phyloP scores from a whole-genome alignment of 768 basidiomycete species.

The Kockovaella imperatae region DNA sequence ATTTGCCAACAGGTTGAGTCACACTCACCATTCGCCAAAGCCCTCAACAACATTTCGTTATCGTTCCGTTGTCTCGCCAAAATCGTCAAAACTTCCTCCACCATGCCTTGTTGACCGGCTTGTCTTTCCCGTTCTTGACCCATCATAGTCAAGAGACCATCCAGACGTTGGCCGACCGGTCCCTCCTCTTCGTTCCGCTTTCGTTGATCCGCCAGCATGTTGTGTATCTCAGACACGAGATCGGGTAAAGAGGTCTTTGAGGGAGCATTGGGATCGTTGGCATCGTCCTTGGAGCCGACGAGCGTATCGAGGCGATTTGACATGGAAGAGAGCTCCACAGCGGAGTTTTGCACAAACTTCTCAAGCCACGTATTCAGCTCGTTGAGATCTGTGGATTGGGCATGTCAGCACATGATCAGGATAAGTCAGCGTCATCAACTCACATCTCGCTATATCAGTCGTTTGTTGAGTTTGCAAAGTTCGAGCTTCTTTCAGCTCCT shows the following conservation, averaged over 20 bases:
- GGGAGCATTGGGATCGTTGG: background rate
- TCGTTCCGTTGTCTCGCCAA: conserved; percentile 65
- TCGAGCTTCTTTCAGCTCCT: conserved; percentile 36
- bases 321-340: conserved; percentile 60
- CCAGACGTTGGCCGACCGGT: conserved; percentile 48
- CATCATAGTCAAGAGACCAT: conserved; percentile 37
- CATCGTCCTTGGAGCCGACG: conserved; percentile 40
- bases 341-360: conserved; percentile 68
- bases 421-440: conserved; percentile 8
- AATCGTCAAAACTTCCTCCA: conserved; percentile 43
- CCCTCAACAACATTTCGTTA: conserved; percentile 62
- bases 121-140: conserved; percentile 41
- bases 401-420: conserved; percentile 7
- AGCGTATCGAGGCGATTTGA: conserved; percentile 58
- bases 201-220: conserved; percentile 45
- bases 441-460: conserved; percentile 43
- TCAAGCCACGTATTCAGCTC: conserved; percentile 63
- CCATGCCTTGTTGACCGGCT: conserved; percentile 17
- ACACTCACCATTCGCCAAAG: conserved; percentile 56
- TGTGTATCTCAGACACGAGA: conserved; percentile 47
- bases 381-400: conserved; percentile 24
- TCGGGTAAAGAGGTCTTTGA: conserved; percentile 20
- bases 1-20: background rate
- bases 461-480: conserved; percentile 41
- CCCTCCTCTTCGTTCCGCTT: conserved; percentile 52